These are phyloP conservation scores for Cladobotryum protrusum DNA, from an alignment of 2,329 filamentous ascomycete genomes.

Conservation along the genomic window DNA sequence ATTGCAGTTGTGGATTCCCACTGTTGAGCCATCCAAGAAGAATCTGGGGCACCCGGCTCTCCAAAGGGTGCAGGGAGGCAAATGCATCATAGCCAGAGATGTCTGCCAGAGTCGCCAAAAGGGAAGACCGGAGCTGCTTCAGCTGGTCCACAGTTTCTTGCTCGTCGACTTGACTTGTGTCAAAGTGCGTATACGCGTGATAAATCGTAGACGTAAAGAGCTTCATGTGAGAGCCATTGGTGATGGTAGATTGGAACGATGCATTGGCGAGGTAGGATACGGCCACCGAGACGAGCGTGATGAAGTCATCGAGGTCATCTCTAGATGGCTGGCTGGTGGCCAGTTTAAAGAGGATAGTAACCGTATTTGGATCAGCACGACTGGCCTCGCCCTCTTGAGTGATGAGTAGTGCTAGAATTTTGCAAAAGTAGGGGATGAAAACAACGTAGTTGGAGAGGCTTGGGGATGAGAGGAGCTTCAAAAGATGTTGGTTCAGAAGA, in stretches of 20 bases:
- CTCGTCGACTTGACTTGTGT: conserved; percentile 34
- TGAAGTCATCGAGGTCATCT: conserved; percentile 49
- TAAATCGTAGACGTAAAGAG: conserved; percentile 44
- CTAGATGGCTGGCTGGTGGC: conserved; percentile 35
- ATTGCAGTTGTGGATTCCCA: conserved; percentile 40
- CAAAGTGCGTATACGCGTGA: conserved; percentile 40
- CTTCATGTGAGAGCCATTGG: conserved; percentile 33
- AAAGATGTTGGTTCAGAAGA: conserved; percentile 42
- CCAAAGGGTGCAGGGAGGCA: conserved; percentile 34
- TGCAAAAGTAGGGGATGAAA: conserved; percentile 49
- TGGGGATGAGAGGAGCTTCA: conserved; percentile 43
- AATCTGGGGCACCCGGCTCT: conserved; percentile 34
- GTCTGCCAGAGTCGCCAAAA: conserved; percentile 47
- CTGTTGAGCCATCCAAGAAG: conserved; percentile 43
- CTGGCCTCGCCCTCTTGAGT: conserved; percentile 44
- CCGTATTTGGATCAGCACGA: conserved; percentile 40
- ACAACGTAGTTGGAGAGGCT: conserved; percentile 34
- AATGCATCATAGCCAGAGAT: conserved; percentile 47
- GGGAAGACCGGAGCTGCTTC: conserved; percentile 41
- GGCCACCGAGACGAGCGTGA: conserved; percentile 44
- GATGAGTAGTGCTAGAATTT: conserved; percentile 48
- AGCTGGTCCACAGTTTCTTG: conserved; percentile 40
- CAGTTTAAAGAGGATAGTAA: conserved; percentile 43
- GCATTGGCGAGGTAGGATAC: conserved; percentile 51
- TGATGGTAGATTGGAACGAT: conserved; percentile 42